Base-by-base conservation (phyloP, 805 yeast genomes). In the Ogataea dorogensis region DNA sequence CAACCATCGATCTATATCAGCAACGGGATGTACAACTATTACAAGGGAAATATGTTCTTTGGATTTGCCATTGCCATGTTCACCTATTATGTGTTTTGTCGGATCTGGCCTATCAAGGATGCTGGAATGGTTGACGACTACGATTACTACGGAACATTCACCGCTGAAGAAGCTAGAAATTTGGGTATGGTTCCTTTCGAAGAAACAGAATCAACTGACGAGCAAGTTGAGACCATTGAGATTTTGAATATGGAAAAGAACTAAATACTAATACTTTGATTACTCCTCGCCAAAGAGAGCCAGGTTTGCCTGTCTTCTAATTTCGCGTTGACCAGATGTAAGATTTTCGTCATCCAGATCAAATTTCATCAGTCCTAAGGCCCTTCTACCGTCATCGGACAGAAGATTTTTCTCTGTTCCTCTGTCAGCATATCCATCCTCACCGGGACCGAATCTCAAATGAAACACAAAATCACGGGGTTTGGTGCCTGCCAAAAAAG, bases 11-110 rank as follows among this genome's bases (percentile, higher is more conserved):
- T 45, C 27, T 7, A 28, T 5, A 17, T 33, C 57, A 44, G 56
- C 7, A 49, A 58, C 5, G 76, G 75, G 12, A 58, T 64, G 15
- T 50, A 56, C 9, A 58, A 65, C 37, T 70, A 59, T 50, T 71
- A 62, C 47, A 56, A 65, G 36, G 73, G 70, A 5, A 16, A 15
- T 7, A 6, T 28, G 13, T 7, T 28, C n/a, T 28, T 28, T 17
- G 22, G 21, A 17, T 28, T 7, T 7, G n/a, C 17, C 9, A 17
- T 28, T 7, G 5, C 31, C 12, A 5, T 15, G 13, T 5, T n/a
- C 20, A 8, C n/a, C 5, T 28, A 28, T 12, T 16, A 13, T 11
- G 21, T 18, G 6, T n/a, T 28, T 6, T 16, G 21, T 17, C 13
- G 5, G 7, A 11, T 28, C 15, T 17, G n/a, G 12, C 6, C 6